phyloP scores from a whole-genome alignment of 108 stramenopile genomes.

The Thalassiosira profunda region DNA sequence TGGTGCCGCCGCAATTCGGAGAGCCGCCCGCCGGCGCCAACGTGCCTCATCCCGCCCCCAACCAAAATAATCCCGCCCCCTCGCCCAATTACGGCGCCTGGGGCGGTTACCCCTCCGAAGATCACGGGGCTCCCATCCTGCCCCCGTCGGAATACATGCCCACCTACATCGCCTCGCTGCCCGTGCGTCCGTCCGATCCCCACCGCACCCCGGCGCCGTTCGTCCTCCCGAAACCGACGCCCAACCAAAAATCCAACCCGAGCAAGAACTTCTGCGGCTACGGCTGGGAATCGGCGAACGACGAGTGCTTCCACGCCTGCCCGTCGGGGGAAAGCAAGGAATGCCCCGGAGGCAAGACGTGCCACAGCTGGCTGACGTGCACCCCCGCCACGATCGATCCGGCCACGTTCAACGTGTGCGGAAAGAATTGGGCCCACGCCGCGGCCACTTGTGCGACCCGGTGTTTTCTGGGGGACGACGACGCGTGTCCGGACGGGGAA shows the following conservation, averaged over 20 bases:
- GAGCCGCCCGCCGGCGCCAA: background rate
- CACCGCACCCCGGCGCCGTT: constrained; percentile 26
- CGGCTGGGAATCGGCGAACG: constrained; percentile 37
- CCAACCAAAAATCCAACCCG: constrained; percentile 35
- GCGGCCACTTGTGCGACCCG: constrained; percentile 29
- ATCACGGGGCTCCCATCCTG: background rate
- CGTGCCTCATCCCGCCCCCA: background rate
- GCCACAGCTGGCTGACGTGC: constrained; percentile 41
- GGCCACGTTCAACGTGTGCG: constrained; percentile 36
- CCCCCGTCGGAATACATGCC: constrained; percentile 20
- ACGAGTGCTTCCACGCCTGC: constrained; percentile 44
- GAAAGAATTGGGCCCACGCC: constrained; percentile 29
- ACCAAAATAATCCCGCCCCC: background rate
- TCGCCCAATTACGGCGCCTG: constrained; percentile 7
- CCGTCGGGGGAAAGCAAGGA: constrained; percentile 26
- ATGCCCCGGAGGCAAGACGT: constrained; percentile 41
- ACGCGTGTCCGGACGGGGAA: constrained; percentile 28
- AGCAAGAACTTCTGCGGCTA: constrained; percentile 48
- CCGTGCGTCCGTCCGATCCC: constrained; percentile 8
- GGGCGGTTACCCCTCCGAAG: constrained; percentile 10
- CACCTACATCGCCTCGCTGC: constrained; percentile 21
- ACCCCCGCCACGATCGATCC: constrained; percentile 26
- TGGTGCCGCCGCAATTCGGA: background rate
- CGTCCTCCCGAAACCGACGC: constrained; percentile 17
- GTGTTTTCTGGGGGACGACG: constrained; percentile 31